Evolutionary conservation across 257 asterid species (phyloP).

Genomic region (Ballota nigra): DNA sequence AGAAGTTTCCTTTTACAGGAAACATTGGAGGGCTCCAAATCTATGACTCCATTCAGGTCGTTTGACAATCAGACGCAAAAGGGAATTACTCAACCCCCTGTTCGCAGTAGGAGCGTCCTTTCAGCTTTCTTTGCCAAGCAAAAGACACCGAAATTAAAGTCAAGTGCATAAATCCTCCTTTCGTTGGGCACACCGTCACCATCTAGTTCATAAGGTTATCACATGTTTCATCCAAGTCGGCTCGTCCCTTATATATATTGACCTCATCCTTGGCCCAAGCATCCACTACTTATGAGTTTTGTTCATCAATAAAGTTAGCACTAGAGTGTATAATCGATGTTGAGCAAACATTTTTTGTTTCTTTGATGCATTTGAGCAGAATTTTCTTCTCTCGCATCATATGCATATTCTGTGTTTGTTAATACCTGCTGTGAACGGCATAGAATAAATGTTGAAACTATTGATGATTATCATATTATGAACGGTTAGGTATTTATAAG

Average conservation of each 20-base stretch:
- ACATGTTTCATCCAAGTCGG: conserved; percentile 14
- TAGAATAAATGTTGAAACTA: neutral
- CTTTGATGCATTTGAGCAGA: neutral
- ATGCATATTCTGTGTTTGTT: conserved; percentile 3
- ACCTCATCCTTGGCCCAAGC: neutral
- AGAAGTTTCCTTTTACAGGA: conserved; percentile 43
- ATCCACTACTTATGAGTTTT: neutral
- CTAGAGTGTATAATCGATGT: neutral
- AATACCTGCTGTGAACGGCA: neutral
- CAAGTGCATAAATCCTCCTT: conserved; percentile 24
- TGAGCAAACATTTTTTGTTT: neutral
- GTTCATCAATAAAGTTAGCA: conserved; percentile 24
- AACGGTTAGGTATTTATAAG: neutral
- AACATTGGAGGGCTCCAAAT: conserved; percentile 47
- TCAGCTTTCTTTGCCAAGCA: conserved; percentile 83
- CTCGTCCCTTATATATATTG: neutral
- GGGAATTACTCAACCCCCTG: conserved; percentile 48
- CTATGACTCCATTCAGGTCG: conserved; percentile 64
- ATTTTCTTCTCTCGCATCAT: neutral
- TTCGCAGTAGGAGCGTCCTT: conserved; percentile 70
- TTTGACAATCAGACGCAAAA: conserved; percentile 45
- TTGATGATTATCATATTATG: neutral
- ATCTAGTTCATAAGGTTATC: neutral
- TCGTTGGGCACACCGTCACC: neutral
- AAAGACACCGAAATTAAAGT: conserved; percentile 60